phyloP scores from a whole-genome alignment of 495 filamentous ascomycete species.

The Margaritispora aquatica region DNA sequence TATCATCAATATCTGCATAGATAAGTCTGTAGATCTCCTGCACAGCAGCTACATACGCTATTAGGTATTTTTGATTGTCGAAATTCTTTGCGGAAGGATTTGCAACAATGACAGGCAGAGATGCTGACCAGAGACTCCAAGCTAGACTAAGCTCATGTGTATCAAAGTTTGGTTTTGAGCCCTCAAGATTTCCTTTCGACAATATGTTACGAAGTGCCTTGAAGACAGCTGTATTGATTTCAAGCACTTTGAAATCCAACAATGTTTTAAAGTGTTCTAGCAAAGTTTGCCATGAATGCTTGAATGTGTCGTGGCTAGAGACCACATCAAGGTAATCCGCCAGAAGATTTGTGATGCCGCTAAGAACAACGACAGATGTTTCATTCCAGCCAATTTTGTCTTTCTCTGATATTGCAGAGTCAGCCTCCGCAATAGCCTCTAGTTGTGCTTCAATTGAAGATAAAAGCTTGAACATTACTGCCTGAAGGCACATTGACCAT shows the following conservation, averaged over 20 bases:
- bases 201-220: slow-evolving; percentile 62
- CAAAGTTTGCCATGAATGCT: slow-evolving; percentile 62
- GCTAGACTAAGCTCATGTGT: slow-evolving; percentile 51
- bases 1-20: slow-evolving; percentile 51
- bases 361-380: slow-evolving; percentile 67
- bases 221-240: slow-evolving; percentile 68
- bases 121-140: slow-evolving; percentile 68
- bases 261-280: slow-evolving; percentile 57
- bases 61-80: slow-evolving; percentile 68
- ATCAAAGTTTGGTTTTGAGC: slow-evolving; percentile 40
- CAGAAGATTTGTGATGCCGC: slow-evolving; percentile 61
- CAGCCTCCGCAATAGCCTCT: slow-evolving; percentile 10
- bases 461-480: slow-evolving; percentile 72
- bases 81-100: slow-evolving; percentile 39
- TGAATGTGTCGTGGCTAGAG: slow-evolving; percentile 48
- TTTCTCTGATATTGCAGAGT: slow-evolving; percentile 26
- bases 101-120: slow-evolving; percentile 44
- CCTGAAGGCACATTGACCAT: slow-evolving; percentile 78
- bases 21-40: slow-evolving; percentile 78
- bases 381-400: slow-evolving; percentile 62
- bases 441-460: slow-evolving; percentile 46
- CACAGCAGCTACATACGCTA: slow-evolving; percentile 72
- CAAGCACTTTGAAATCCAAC: slow-evolving; percentile 52
- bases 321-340: slow-evolving; percentile 60
- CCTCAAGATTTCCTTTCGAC: slow-evolving; percentile 40